phyloP scores from a whole-genome alignment of 2,329 filamentous ascomycete species.

The Cytospora chrysosperma region DNA sequence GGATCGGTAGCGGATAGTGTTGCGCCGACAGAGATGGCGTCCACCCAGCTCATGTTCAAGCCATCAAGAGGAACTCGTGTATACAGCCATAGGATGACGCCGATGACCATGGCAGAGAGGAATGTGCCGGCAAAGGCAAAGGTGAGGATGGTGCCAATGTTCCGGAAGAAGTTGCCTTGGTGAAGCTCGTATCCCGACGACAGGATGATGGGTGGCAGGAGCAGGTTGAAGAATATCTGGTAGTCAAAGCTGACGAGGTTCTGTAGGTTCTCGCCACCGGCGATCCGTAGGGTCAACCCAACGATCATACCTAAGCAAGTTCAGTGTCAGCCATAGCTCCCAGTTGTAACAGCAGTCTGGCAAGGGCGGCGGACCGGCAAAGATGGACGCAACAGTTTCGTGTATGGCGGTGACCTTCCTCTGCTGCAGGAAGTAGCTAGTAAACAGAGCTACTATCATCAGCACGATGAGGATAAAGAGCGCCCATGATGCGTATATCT shows the following conservation, averaged over 20 bases:
- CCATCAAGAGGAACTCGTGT: conserved; percentile 83
- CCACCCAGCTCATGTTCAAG: conserved; percentile 84
- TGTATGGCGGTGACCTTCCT: conserved; percentile 97
- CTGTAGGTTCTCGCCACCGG: conserved; percentile 78
- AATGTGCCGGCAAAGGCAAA: conserved; percentile 98
- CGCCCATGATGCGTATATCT: conserved; percentile 94
- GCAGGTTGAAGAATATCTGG: conserved; percentile 98
- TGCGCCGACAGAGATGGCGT: conserved; percentile 94
- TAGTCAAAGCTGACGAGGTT: conserved; percentile 96
- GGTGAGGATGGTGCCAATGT: conserved; percentile 94
- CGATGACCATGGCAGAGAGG: conserved; percentile 93
- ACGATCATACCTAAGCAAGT: conserved; percentile 79
- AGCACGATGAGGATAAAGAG: conserved; percentile 95
- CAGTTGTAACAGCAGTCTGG: not conserved
- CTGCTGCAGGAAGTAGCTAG: conserved; percentile 94
- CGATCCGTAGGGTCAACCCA: conserved; percentile 81
- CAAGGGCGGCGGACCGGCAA: conserved; percentile 66
- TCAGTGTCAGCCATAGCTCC: conserved; percentile 11
- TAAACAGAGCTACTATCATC: conserved; percentile 91
- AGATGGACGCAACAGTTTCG: conserved; percentile 97
- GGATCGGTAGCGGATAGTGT: conserved; percentile 96
- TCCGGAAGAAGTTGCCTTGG: conserved; percentile 98
- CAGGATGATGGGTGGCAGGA: conserved; percentile 97
- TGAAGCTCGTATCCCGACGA: conserved; percentile 97
- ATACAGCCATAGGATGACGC: conserved; percentile 84